Percentiles rank a stretch among this genome's conserved stretches.
phyloP scores from a whole-genome alignment of 345 rosid genomes.

The Sisymbrium irio region DNA sequence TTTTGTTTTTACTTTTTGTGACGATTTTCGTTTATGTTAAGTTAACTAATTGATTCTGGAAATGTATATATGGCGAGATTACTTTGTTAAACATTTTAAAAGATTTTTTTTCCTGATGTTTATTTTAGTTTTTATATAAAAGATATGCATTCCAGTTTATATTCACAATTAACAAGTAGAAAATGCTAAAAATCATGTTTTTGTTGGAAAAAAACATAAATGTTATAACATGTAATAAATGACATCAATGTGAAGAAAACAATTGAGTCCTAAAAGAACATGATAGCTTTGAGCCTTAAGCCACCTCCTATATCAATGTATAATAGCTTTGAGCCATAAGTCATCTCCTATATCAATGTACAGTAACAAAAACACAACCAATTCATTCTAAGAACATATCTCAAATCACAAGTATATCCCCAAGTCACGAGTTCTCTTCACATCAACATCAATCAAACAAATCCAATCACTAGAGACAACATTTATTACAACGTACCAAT shows the following conservation, averaged over 20 bases:
- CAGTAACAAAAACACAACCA: conserved; percentile 25
- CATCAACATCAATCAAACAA: conserved; percentile 10
- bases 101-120: too few species aligned
- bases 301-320: background rate
- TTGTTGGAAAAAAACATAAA: background rate
- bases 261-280: background rate
- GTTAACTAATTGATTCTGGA: too few species aligned
- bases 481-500: conserved; percentile 62
- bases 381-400: background rate
- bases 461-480: conserved; percentile 40
- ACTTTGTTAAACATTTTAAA: too few species aligned
- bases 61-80: too few species aligned
- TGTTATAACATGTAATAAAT: background rate
- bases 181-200: background rate
- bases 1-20: too few species aligned
- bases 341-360: background rate
- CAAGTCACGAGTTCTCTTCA: background rate
- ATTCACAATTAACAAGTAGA: background rate
- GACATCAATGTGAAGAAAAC: background rate
- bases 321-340: background rate
- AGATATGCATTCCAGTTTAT: background rate
- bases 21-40: too few species aligned
- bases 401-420: conserved; percentile 14
- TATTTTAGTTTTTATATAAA: too few species aligned
- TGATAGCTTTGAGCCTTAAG: background rate